Evolutionary conservation across 202 grass and related monocot species (phyloP).

Genomic region (Cymbopogon flexuosus): DNA sequence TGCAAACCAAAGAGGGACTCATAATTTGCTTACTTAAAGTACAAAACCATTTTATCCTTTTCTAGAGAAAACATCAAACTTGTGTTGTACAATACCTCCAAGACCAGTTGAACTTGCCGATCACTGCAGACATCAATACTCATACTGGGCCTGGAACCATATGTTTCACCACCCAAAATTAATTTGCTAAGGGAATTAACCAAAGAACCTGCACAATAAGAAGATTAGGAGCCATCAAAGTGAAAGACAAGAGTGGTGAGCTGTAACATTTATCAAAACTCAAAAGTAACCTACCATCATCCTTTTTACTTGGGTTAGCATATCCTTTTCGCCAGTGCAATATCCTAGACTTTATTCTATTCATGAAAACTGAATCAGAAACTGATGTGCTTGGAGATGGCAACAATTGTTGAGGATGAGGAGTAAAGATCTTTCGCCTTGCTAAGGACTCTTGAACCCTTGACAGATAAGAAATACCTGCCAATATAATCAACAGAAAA

Average conservation of each 20-base stretch:
- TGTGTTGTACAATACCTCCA: constrained; percentile 54
- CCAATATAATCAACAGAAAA: constrained; percentile 26
- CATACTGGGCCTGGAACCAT: constrained; percentile 78
- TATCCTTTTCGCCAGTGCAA: constrained; percentile 50
- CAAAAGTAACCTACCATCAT: constrained; percentile 49
- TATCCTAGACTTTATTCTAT: constrained; percentile 69
- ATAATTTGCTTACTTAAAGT: background rate
- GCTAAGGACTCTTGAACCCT: constrained; percentile 83
- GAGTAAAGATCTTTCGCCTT: constrained; percentile 44
- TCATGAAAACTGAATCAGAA: constrained; percentile 74
- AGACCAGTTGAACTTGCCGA: constrained; percentile 69
- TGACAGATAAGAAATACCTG: constrained; percentile 93
- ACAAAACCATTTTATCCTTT: constrained; percentile 5
- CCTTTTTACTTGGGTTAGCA: constrained; percentile 41
- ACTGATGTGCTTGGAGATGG: constrained; percentile 44
- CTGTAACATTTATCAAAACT: constrained; percentile 21
- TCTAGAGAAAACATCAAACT: constrained; percentile 24
- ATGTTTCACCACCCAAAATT: constrained; percentile 57
- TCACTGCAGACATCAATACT: constrained; percentile 73
- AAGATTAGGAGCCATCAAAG: constrained; percentile 24
- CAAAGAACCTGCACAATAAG: constrained; percentile 44
- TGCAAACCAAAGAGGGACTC: background rate
- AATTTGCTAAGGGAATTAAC: constrained; percentile 55
- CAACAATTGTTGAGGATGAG: constrained; percentile 24
- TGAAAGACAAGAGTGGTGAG: background rate